phyloP scores from a whole-genome alignment of 352 stramenopile species.

The Phytophthora sp. region DNA sequence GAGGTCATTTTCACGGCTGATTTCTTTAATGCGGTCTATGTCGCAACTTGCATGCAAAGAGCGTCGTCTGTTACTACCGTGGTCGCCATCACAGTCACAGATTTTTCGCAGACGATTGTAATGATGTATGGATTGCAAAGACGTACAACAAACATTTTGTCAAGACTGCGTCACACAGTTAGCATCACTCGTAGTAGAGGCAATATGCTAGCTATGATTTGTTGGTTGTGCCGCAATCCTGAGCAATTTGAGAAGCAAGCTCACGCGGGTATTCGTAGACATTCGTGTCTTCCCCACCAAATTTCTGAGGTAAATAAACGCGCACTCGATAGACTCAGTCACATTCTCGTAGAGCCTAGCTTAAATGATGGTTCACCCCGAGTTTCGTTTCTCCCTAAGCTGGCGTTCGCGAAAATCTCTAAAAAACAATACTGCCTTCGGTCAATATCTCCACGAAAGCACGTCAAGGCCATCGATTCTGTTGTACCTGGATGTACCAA shows the following conservation, averaged over 20 bases:
- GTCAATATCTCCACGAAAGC: not conserved
- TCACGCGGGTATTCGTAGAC: conserved; percentile 2
- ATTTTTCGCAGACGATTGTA: conserved; percentile 18
- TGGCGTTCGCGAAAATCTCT: not conserved
- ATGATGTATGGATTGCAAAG: conserved; percentile 20
- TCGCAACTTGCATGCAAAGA: conserved; percentile 34
- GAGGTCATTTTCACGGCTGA: conserved; percentile 33
- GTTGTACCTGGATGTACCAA: not conserved
- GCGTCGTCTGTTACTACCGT: conserved; percentile 8
- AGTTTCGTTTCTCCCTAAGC: not conserved
- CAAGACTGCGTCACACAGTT: not conserved
- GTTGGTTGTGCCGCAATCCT: conserved; percentile 16
- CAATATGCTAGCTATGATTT: conserved; percentile 18
- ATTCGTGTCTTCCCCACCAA: conserved; percentile 20
- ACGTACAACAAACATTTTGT: conserved; percentile 4
- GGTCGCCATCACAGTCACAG: conserved; percentile 21
- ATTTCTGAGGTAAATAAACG: conserved; percentile 5
- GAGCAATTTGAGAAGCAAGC: conserved; percentile 8
- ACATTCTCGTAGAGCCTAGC: not conserved
- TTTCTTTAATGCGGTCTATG: conserved; percentile 35
- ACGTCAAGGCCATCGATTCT: not conserved
- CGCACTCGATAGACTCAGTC: conserved; percentile 12
- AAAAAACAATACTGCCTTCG: not conserved
- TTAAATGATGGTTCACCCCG: not conserved
- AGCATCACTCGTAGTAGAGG: not conserved